Evolutionary conservation across 2,329 filamentous ascomycete genomes (phyloP), one percentile per base, ranked within the genome.

Genomic region (Aspergillus ibericus): DNA sequence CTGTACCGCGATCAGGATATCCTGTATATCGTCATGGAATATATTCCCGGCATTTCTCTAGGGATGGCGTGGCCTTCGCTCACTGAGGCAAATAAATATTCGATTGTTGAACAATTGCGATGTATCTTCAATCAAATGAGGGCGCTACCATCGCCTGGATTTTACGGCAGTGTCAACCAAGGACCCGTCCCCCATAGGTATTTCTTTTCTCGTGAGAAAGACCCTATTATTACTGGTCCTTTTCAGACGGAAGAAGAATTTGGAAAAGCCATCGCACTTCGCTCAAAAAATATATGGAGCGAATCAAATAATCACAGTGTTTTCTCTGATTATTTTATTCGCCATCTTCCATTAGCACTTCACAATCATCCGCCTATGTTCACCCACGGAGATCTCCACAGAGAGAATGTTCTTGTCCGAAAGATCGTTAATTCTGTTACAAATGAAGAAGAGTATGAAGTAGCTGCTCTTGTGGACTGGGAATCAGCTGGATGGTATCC

Each of bases 401-500:
- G 60, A 62, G 64, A 63, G 64, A 69, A 63, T 60, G 47, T 67
- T 34, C 56, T 67, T 27, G 50, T 65, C 60, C 4, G 25, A 27
- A 63, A 64, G 36, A 38, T 60, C 40, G 29, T 56, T 5, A 55
- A 59, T 57, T 27, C 58, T 58, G 48, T 40, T 25, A 54, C 58
- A 48, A 59, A 48, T 55, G 50, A 59, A 53, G 55, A 62, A 56
- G 59, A 59, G 52, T 64, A 63, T 56, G 42, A 61, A 54, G 47
- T 65, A 35, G 58, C 58, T 55, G 64, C 60, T 55, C 47, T 67
- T 59, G 53, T 68, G 46, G 63, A 70, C 58, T 69, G 66, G 67
- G 66, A 68, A 64, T 50, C 60, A 15, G 68, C 68, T 38, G 68
- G 66, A 47, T 70, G 65, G 66, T 68, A 69, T 63, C 67, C 68